Percentiles rank a stretch among this genome's conserved stretches.
These are phyloP conservation scores for Cladosporium sp. DNA, from an alignment of 2,329 filamentous ascomycete genomes.

Conservation along the genomic window DNA sequence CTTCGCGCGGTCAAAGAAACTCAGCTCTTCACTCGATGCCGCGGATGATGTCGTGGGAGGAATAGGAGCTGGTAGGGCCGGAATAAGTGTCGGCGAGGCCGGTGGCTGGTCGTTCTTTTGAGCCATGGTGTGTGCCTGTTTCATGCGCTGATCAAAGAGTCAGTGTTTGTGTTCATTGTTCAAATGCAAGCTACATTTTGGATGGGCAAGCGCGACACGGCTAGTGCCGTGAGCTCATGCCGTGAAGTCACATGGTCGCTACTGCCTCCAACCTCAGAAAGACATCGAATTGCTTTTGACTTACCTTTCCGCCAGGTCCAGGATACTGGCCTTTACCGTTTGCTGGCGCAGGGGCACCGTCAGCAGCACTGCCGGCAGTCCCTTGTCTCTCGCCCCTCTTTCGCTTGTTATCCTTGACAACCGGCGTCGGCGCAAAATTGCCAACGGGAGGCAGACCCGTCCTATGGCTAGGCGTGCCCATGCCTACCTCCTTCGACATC, in stretches of 20 bases:
- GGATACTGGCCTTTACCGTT: constrained; percentile 19
- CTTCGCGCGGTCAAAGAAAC: constrained; percentile 94
- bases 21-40: constrained; percentile 78
- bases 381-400: constrained; percentile 64
- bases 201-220: no score
- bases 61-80: constrained; percentile 79
- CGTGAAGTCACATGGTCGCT: constrained; percentile 5
- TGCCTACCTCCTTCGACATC: constrained; percentile 34
- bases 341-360: constrained; percentile 25
- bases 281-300: constrained; percentile 18
- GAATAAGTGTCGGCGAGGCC: constrained; percentile 81
- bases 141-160: constrained; percentile 55
- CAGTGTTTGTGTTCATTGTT: neutral
- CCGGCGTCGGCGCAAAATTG: constrained; percentile 81
- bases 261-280: neutral
- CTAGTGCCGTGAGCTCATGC: neutral
- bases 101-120: constrained; percentile 34
- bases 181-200: no score
- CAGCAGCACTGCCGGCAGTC: constrained; percentile 37
- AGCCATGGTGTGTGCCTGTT: constrained; percentile 55
- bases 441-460: constrained; percentile 67
- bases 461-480: constrained; percentile 28
- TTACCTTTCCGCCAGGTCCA: constrained; percentile 45
- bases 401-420: constrained; percentile 75
- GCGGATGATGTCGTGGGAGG: constrained; percentile 66